These are phyloP conservation scores for Sordariomycetes sp. DNA, from an alignment of 2,329 filamentous ascomycete species.

Conservation along the genomic window DNA sequence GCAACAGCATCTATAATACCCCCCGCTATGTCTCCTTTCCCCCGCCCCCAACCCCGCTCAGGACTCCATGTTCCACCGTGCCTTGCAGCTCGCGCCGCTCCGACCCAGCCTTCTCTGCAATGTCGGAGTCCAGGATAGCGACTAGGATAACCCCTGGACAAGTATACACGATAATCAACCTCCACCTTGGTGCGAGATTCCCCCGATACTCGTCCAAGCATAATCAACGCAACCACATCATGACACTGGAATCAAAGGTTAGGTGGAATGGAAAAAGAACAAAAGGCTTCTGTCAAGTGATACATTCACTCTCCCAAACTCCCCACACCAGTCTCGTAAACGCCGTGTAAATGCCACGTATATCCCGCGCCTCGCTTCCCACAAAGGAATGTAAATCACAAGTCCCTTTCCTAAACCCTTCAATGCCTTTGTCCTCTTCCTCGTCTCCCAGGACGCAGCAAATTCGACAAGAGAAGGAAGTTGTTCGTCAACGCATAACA, in stretches of 20 bases:
- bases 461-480: background rate
- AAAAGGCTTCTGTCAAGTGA: background rate
- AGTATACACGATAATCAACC: too few species aligned
- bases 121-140: too few species aligned
- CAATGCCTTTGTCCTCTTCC: background rate
- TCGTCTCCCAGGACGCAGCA: background rate
- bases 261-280: background rate
- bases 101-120: background rate
- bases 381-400: background rate
- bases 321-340: background rate
- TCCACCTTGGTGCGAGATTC: background rate
- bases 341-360: background rate
- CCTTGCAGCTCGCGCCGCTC: background rate
- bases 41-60: background rate
- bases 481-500: background rate
- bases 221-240: background rate
- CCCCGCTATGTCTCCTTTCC: too few species aligned
- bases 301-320: background rate
- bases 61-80: background rate
- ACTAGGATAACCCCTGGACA: too few species aligned
- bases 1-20: background rate
- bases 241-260: background rate
- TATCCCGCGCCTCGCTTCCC: background rate
- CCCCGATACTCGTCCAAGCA: background rate
- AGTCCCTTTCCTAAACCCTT: background rate